These are phyloP conservation scores for Iris pallida DNA, from an alignment of 116 monocot genomes.

Conservation along the genomic window DNA sequence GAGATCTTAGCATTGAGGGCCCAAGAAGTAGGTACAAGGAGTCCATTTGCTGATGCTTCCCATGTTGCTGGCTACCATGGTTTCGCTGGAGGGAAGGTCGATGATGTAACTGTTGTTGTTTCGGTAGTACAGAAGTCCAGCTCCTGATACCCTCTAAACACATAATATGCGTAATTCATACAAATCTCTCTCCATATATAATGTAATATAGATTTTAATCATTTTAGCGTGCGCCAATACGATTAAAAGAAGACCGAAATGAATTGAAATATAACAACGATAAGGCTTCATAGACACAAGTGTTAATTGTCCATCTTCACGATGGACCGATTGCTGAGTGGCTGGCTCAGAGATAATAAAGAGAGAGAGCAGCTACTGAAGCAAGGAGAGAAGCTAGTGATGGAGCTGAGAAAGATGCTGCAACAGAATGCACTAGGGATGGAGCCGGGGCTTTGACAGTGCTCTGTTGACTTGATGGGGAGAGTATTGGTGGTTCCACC, in stretches of 20 bases:
- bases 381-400: not conserved
- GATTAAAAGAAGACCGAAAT: not conserved
- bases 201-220: not conserved
- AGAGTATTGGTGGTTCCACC: not conserved
- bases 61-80: constrained; percentile 62
- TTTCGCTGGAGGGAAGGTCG: constrained; percentile 85
- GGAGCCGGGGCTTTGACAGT: not conserved
- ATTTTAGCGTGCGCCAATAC: not conserved
- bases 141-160: constrained; percentile 1
- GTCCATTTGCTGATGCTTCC: constrained; percentile 90
- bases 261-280: not conserved
- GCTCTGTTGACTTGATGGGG: not conserved
- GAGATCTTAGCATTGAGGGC: constrained; percentile 51
- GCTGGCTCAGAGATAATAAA: not conserved
- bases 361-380: not conserved
- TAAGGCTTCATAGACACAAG: too few relatives aligned
- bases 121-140: constrained; percentile 51
- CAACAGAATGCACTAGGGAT: not conserved
- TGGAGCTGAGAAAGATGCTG: not conserved
- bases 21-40: constrained; percentile 71
- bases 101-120: constrained; percentile 82
- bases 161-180: not conserved
- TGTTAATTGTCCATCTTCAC: too few relatives aligned
- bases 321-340: too few relatives aligned
- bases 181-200: not conserved